These are phyloP conservation scores for Cenchrus purpureus DNA, from an alignment of 176 grass and related monocot species.

Conservation along the genomic window DNA sequence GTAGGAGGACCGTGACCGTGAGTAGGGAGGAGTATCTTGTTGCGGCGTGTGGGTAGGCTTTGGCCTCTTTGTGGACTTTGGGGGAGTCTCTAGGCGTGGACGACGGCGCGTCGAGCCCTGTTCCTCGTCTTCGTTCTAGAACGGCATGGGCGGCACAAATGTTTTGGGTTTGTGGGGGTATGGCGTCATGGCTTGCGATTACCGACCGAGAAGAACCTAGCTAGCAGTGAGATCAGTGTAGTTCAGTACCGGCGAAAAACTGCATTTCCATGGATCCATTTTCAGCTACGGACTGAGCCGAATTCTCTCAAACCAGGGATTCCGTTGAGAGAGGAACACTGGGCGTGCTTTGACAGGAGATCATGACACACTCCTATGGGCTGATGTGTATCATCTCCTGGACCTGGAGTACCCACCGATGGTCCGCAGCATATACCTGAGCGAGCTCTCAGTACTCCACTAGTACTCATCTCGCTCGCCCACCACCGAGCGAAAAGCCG, in stretches of 20 bases:
- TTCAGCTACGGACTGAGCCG: not conserved
- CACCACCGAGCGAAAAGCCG: not conserved
- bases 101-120: not conserved
- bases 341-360: not conserved
- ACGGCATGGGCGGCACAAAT: conserved; percentile 18
- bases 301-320: too few relatives aligned
- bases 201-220: not conserved
- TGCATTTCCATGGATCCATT: not conserved
- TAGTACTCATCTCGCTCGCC: not conserved
- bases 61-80: conserved; percentile 21
- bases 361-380: not conserved
- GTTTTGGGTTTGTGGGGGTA: not conserved
- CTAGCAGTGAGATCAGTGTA: not conserved
- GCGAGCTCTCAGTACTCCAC: not conserved
- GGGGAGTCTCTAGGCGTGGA: conserved; percentile 5
- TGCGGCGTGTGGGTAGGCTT: conserved; percentile 3
- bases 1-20: not conserved
- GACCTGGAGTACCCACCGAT: not conserved
- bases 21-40: not conserved
- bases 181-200: not conserved
- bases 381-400: not conserved
- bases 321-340: too few relatives aligned
- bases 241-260: not conserved
- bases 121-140: conserved; percentile 16
- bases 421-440: conserved; percentile 37